A percentile compares a stretch with the other conserved stretches of the same genome.
Evolutionary conservation across 1,284 basidiomycete genomes (phyloP).

Genomic region (Schizophyllum amplum): DNA sequence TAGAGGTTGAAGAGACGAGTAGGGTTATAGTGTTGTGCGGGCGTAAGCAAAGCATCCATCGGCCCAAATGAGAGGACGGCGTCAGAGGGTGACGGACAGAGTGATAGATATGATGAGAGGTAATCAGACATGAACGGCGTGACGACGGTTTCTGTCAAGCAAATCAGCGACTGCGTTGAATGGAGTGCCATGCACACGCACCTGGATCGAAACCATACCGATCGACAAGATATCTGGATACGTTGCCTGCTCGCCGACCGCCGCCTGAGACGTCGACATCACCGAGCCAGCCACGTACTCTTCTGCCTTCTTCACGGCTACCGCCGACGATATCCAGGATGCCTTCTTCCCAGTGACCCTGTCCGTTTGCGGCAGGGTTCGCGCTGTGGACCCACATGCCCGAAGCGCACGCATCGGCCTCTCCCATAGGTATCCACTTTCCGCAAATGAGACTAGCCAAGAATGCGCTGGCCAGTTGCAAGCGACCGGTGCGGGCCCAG

Average conservation of each 20-base stretch:
- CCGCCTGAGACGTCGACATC: slow-evolving; percentile 58
- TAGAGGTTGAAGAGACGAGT: slow-evolving; percentile 62
- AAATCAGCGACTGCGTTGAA: background rate
- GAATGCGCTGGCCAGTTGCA: slow-evolving; percentile 67
- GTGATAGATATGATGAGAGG: slow-evolving; percentile 66
- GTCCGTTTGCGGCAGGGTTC: slow-evolving; percentile 22
- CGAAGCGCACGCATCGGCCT: slow-evolving; percentile 69
- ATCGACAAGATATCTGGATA: slow-evolving; percentile 69
- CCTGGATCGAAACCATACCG: slow-evolving; percentile 75
- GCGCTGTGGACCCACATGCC: slow-evolving; percentile 62
- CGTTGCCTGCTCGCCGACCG: slow-evolving; percentile 52
- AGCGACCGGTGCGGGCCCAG: slow-evolving; percentile 59
- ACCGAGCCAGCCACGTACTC: slow-evolving; percentile 66
- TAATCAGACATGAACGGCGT: slow-evolving; percentile 70
- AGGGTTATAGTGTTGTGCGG: slow-evolving; percentile 63
- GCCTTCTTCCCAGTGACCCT: slow-evolving; percentile 68
- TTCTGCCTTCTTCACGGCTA: slow-evolving; percentile 57
- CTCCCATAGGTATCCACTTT: slow-evolving; percentile 61
- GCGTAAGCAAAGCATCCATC: slow-evolving; percentile 66
- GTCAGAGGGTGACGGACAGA: slow-evolving; percentile 61
- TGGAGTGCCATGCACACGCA: slow-evolving; percentile 21
- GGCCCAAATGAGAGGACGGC: slow-evolving; percentile 70
- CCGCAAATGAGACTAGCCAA: slow-evolving; percentile 64
- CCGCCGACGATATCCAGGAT: slow-evolving; percentile 72
- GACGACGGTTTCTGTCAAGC: slow-evolving; percentile 53